These are phyloP conservation scores for Asterella californica DNA, from an alignment of 225 moss, liverwort and hornwort species.

Conservation along the genomic window DNA sequence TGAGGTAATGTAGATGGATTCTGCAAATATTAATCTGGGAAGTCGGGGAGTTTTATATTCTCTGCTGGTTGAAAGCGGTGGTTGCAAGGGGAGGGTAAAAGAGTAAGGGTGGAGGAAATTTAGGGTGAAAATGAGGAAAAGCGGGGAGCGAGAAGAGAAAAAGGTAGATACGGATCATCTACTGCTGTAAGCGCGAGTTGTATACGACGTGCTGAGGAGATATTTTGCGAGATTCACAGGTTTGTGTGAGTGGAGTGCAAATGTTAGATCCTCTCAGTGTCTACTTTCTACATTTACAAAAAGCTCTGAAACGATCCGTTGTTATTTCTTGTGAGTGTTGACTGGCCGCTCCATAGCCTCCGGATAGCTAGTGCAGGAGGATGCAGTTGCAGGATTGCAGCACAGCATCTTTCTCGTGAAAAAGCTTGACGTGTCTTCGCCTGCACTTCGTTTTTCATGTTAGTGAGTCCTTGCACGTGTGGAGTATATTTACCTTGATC, in stretches of 20 bases:
- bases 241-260: slow-evolving; percentile 1
- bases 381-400: background rate
- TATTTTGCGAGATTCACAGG: background rate
- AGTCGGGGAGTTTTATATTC: background rate
- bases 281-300: background rate
- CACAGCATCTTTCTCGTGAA: slow-evolving; percentile 1
- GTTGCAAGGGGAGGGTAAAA: background rate
- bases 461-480: background rate
- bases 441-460: background rate
- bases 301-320: background rate
- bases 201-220: background rate
- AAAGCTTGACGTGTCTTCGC: background rate
- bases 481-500: background rate
- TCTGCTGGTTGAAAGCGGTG: background rate
- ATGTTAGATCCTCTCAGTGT: background rate
- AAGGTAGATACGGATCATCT: background rate
- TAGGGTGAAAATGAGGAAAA: background rate
- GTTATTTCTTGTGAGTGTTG: background rate
- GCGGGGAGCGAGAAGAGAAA: too few relatives aligned
- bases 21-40: background rate
- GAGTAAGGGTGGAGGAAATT: background rate
- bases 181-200: background rate
- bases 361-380: background rate
- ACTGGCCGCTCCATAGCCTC: background rate
- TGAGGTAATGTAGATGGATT: background rate